Evolutionary conservation across 805 yeast genomes (phyloP), one percentile per base, ranked within the genome.

Genomic region (Candida chauliodis): DNA sequence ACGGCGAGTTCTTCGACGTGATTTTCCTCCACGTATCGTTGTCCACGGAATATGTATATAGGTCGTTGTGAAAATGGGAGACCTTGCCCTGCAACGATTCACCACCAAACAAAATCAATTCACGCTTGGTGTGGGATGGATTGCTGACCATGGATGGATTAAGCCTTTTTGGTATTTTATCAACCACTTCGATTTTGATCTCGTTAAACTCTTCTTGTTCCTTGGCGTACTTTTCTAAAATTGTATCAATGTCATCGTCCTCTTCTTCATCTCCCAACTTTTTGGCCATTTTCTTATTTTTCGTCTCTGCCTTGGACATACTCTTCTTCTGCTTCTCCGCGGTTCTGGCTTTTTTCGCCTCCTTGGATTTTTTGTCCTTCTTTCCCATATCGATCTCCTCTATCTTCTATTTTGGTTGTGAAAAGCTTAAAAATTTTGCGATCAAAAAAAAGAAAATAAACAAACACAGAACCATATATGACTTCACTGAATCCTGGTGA

Each of bases 81-180:
- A 68, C 56, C 3, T 70, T 58, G 13, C 72, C 69, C 34, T 63
- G 64, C 2, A 81, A 71, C 34, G 63, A 59, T 61, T 91, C 99
- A 51, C 99, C 99, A 34, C 98, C 99, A 66, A 90, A 91, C 34
- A 91, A 58, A 11, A 89, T 55, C 42, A 91, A 64, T 61, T 91
- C 99, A 15, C 78, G 70, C 47, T 81, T 83, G 3, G 86, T 86
- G 42, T 81, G 86, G 10, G 71, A 61, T 5, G 95, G 95, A 45
- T 77, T 78, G 0, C 93, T 75, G 18, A 84, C 79, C 71, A 91
- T 64, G 0, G 91, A 68, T 0, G 90, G 78, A 52, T 84, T 88
- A 42, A 85, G 71, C 41, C 98, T 70, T 43, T 71, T 78, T 1
- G 78, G 53, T 0, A 97, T 97, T 39, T 74, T 71, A 1, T 61